A percentile compares a stretch with the other conserved stretches of the same genome.
These are phyloP conservation scores for Leishmania lainsoni DNA, from an alignment of 208 protist species.

Conservation along the genomic window DNA sequence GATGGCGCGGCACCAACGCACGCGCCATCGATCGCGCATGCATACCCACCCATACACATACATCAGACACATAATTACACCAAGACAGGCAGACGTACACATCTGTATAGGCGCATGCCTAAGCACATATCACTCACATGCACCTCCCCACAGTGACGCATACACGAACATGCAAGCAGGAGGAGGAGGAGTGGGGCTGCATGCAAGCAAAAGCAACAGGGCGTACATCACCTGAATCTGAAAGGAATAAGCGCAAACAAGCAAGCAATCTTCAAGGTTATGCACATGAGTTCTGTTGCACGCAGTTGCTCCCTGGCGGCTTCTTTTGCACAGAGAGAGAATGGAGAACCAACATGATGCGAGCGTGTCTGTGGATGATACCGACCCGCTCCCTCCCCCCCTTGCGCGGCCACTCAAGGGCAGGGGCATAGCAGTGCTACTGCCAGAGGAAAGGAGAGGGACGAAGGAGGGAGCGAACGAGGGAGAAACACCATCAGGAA, in stretches of 20 bases:
- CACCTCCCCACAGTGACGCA: too few relatives aligned
- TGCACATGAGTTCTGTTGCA: background rate
- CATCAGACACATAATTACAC: background rate
- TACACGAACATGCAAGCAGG: background rate
- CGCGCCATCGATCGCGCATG: too few relatives aligned
- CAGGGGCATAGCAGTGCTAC: background rate
- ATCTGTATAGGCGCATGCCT: background rate
- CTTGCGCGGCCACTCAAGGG: background rate
- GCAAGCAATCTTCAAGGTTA: background rate
- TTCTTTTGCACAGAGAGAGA: conserved; percentile 11
- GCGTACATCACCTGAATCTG: background rate
- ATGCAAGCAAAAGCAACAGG: background rate
- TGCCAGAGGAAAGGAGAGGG: background rate
- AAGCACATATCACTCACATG: too few relatives aligned
- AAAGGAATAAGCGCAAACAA: background rate
- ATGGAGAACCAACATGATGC: background rate
- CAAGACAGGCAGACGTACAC: background rate
- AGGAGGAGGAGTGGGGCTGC: background rate
- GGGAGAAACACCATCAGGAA: too few relatives aligned
- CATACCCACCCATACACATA: background rate
- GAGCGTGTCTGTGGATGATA: background rate
- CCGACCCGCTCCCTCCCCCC: too few relatives aligned
- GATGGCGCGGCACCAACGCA: too few relatives aligned
- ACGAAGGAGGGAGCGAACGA: too few relatives aligned
- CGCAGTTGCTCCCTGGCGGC: background rate